phyloP scores from a whole-genome alignment of 2,329 filamentous ascomycete species.

The Fusarium citri region DNA sequence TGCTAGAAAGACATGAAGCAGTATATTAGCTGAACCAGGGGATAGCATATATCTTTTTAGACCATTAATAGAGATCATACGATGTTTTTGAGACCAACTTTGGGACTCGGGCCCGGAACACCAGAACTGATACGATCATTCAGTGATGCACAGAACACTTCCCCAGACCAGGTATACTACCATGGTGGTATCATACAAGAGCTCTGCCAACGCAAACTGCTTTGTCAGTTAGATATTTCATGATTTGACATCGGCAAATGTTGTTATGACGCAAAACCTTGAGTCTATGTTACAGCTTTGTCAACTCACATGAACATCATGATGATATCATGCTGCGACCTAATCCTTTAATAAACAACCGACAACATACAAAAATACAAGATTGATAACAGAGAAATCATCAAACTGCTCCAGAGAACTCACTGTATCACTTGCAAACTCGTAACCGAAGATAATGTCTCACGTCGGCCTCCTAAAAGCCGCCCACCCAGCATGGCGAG shows the following conservation, averaged over 20 bases:
- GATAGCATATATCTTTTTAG: no score
- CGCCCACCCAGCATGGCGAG: background rate
- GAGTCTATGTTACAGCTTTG: background rate
- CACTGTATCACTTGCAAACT: background rate
- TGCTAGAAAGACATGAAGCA: fast-evolving
- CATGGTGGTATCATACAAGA: no score
- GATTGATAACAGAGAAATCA: no score
- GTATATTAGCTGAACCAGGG: no score
- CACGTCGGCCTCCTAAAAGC: background rate
- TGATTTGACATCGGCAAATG: background rate
- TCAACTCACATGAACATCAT: conserved; percentile 10
- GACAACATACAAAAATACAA: background rate
- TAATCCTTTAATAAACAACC: background rate
- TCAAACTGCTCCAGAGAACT: background rate
- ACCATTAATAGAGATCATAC: background rate
- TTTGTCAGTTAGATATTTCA: background rate
- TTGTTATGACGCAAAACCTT: background rate
- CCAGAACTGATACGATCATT: background rate
- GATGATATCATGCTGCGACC: conserved; percentile 8
- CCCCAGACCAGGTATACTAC: no score
- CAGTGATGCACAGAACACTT: background rate
- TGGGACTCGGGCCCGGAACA: background rate
- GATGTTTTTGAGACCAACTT: background rate
- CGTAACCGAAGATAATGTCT: background rate
- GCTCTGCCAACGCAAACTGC: background rate